Conservation (phyloP, 116 monocot species). For the Papilionanthe hybrid region DNA sequence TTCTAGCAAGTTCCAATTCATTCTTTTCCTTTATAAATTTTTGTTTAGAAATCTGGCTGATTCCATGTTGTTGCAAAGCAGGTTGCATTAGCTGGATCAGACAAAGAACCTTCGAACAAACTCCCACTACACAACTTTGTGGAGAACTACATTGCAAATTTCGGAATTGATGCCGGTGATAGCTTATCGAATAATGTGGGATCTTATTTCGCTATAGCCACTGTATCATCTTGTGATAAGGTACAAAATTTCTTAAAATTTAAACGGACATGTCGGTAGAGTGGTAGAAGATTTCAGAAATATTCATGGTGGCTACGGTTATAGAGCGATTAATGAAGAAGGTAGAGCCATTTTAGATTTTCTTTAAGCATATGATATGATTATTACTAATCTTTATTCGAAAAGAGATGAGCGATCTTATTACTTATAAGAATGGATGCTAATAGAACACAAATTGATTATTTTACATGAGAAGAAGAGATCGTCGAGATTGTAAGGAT, state of each 20-base stretch:
- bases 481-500: no score
- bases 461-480: no score
- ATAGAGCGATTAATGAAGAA: no score
- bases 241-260: constrained; percentile 22
- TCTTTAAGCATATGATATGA: no score
- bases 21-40: not conserved
- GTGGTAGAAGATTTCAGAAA: no score
- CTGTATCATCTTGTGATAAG: constrained; percentile 49
- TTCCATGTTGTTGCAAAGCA: constrained; percentile 13
- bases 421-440: no score
- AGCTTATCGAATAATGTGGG: constrained; percentile 22
- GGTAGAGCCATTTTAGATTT: no score
- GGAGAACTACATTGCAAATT: constrained; percentile 29
- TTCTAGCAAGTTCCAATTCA: not conserved
- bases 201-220: constrained; percentile 68
- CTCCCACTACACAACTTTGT: constrained; percentile 40
- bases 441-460: no score
- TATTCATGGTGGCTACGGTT: no score
- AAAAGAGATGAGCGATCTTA: no score
- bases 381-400: no score
- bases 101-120: constrained; percentile 7
- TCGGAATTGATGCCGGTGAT: constrained; percentile 27
- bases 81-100: constrained; percentile 53
- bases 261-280: no score
- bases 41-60: not conserved